Conservation (phyloP, 306 rosid species). For the Crotalaria pallida region DNA sequence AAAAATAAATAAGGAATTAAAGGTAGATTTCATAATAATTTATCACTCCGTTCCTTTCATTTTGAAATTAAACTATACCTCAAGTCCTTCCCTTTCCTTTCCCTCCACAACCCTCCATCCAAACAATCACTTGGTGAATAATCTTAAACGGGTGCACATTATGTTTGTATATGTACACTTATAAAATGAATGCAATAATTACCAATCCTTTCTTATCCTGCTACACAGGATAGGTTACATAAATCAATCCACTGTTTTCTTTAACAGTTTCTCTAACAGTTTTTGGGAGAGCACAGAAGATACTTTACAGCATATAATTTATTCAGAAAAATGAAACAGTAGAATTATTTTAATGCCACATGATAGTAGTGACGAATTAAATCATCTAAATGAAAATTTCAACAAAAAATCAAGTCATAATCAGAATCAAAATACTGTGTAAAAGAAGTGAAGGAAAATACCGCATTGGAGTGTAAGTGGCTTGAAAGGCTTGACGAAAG, state of each 20-base stretch:
- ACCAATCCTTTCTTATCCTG: no score
- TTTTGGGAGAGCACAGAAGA: not conserved
- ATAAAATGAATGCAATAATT: not conserved
- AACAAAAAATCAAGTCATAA: not conserved
- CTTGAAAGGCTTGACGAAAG: slow-evolving; percentile 56
- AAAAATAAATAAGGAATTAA: no score
- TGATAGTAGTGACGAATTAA: not conserved
- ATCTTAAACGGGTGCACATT: not conserved
- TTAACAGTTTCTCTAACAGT: not conserved
- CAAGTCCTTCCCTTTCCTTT: no score
- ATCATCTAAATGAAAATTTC: not conserved
- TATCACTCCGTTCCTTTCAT: no score
- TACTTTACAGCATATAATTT: not conserved
- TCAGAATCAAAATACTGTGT: slow-evolving; percentile 7
- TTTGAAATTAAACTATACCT: no score
- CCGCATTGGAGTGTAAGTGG: slow-evolving; percentile 60
- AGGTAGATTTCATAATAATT: no score
- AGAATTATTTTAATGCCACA: not conserved
- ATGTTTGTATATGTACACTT: not conserved
- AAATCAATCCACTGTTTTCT: not conserved
- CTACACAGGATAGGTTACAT: not conserved
- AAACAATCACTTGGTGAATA: no score
- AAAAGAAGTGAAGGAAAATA: slow-evolving; percentile 40
- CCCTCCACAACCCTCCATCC: no score
- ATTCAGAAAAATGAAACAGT: not conserved